Evolutionary conservation across 805 yeast genomes (phyloP).

Genomic region (Metschnikowia hibisci): DNA sequence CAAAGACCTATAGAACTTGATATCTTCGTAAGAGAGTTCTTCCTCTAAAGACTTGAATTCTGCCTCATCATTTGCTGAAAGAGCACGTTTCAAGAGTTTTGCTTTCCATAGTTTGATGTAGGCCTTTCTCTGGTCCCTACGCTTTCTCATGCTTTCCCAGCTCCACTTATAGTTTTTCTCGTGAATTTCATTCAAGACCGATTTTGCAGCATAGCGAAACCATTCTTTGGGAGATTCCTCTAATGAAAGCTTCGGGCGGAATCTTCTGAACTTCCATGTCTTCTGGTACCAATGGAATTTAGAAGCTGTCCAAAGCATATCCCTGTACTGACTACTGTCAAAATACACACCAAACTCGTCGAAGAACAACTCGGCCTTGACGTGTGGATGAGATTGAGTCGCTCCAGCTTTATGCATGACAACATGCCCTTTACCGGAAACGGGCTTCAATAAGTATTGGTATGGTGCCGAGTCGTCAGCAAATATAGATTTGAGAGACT

Average conservation of each 20-base stretch:
- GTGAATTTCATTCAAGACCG: constrained; percentile 75
- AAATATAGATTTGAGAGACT: constrained; percentile 46
- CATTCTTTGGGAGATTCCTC: constrained; percentile 70
- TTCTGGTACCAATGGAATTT: constrained; percentile 73
- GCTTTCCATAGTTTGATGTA: constrained; percentile 68
- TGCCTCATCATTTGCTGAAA: constrained; percentile 17
- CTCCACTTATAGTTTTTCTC: constrained; percentile 79
- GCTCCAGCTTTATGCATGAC: constrained; percentile 77
- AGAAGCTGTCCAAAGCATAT: constrained; percentile 75
- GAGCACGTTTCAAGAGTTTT: constrained; percentile 40
- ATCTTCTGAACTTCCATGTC: constrained; percentile 68
- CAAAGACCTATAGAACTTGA: constrained; percentile 77
- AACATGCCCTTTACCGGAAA: constrained; percentile 80
- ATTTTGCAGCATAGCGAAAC: constrained; percentile 77
- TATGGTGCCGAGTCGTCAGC: constrained; percentile 23
- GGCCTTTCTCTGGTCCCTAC: constrained; percentile 66
- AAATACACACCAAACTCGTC: constrained; percentile 86
- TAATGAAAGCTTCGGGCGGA: constrained; percentile 57
- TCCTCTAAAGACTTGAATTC: constrained; percentile 52
- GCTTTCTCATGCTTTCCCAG: constrained; percentile 73
- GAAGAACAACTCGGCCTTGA: constrained; percentile 70
- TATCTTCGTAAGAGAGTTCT: constrained; percentile 67
- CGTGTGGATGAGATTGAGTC: constrained; percentile 63
- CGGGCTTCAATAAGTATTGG: constrained; percentile 76
- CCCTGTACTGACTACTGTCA: constrained; percentile 81